Conservation (phyloP, 2,329 filamentous ascomycete species). For the Colletotrichum sp. region DNA sequence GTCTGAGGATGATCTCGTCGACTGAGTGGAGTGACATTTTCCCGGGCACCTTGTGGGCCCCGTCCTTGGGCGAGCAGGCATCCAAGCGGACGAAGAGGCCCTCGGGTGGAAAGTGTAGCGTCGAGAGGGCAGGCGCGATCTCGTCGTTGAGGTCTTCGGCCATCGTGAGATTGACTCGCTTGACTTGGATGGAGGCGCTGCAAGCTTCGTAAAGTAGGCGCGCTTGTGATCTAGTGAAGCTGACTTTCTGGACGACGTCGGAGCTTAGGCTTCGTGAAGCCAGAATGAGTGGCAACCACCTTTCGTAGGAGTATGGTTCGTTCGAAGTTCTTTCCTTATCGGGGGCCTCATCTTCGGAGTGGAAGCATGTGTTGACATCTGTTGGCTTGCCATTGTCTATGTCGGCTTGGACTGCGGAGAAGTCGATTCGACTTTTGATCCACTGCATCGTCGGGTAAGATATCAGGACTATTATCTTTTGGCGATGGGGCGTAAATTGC, state of each 20-base stretch:
- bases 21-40: neutral
- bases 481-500: fast-evolving
- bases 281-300: neutral
- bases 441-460: neutral
- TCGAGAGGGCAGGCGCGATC: neutral
- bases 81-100: neutral
- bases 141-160: neutral
- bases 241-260: neutral
- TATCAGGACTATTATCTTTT: neutral
- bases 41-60: neutral
- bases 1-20: neutral
- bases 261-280: neutral
- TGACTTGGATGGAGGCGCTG: neutral
- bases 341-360: neutral
- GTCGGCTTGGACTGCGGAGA: neutral
- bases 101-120: neutral
- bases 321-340: neutral
- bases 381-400: neutral
- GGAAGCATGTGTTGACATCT: neutral
- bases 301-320: neutral
- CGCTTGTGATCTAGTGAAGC: neutral
- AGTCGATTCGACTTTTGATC: neutral
- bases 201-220: neutral
- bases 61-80: neutral
- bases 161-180: neutral